Conservation (phyloP, 371 early-diverging fungal genomes). For the Conidiobolus incongruus region DNA sequence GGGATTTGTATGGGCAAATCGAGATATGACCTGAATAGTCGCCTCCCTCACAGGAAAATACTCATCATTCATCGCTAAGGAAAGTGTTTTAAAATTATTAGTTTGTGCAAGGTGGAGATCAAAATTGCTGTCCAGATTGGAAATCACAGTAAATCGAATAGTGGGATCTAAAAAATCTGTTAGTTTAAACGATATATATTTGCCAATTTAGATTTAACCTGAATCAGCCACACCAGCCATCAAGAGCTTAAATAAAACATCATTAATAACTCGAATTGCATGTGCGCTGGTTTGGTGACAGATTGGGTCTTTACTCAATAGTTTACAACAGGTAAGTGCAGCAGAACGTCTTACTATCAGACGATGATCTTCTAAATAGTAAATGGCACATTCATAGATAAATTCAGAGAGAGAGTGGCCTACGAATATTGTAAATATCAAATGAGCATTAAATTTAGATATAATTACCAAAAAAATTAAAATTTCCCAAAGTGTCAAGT, state of each 20-base stretch:
- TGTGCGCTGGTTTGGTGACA: slow-evolving; percentile 59
- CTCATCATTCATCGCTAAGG: slow-evolving; percentile 84
- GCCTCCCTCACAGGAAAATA: slow-evolving; percentile 71
- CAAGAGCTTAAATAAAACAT: slow-evolving; percentile 68
- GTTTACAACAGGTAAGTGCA: slow-evolving; percentile 67
- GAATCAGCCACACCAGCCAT: slow-evolving; percentile 81
- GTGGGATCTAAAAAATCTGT: slow-evolving; percentile 23
- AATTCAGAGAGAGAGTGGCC: slow-evolving; percentile 74
- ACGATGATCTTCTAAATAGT: slow-evolving; percentile 69
- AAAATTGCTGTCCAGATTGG: slow-evolving; percentile 57
- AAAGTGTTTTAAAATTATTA: slow-evolving; percentile 68
- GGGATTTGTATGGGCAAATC: slow-evolving; percentile 69
- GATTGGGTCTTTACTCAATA: slow-evolving; percentile 52
- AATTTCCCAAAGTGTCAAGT: slow-evolving; percentile 60
- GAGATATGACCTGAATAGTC: slow-evolving; percentile 67
- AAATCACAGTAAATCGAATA: slow-evolving; percentile 60
- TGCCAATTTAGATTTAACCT: slow-evolving; percentile 14
- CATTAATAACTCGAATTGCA: slow-evolving; percentile 68
- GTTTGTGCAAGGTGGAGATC: slow-evolving; percentile 80
- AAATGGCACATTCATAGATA: slow-evolving; percentile 63
- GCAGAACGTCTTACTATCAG: slow-evolving; percentile 69
- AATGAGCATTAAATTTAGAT: not conserved
- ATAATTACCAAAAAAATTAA: slow-evolving; percentile 47
- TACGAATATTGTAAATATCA: slow-evolving; percentile 5
- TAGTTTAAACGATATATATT: not conserved